phyloP scores from a whole-genome alignment of 2,329 filamentous ascomycete genomes.

The Cercospora brassicicola region DNA sequence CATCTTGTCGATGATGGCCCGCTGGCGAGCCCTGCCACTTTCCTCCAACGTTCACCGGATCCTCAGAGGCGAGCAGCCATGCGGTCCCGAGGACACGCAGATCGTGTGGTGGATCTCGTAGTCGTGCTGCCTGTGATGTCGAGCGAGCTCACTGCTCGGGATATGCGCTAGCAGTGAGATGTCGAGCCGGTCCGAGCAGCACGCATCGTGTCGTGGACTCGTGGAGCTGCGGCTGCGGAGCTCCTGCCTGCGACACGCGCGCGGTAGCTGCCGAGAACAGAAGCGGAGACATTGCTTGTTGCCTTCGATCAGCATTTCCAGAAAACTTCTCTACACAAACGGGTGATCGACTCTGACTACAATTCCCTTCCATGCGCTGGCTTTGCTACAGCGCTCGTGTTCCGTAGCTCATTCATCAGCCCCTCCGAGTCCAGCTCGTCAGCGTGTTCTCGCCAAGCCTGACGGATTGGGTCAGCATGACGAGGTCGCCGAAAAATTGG shows the following conservation, averaged over 20 bases:
- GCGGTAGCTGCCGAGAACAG: not conserved
- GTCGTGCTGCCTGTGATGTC: not conserved
- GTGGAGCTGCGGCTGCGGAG: not conserved
- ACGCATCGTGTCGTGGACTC: not conserved
- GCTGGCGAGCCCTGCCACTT: not conserved
- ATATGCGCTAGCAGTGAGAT: not conserved
- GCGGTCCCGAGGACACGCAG: not conserved
- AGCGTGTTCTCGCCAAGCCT: not conserved
- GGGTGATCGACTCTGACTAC: not conserved
- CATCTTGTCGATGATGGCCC: conserved; percentile 44
- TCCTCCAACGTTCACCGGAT: not conserved
- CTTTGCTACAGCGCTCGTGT: not conserved
- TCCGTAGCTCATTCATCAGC: not conserved
- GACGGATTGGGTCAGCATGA: not conserved
- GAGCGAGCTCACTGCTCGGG: not conserved
- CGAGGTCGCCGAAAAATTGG: not conserved
- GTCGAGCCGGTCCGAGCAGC: not conserved
- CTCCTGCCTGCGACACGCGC: not conserved
- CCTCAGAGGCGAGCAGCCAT: not conserved
- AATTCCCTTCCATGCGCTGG: not conserved
- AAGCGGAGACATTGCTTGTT: not conserved
- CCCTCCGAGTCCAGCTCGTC: not conserved
- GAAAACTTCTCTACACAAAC: not conserved
- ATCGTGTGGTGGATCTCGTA: not conserved
- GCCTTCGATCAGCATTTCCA: not conserved